Conservation (phyloP, 148 eudicot species). For the Vaccinium macrocarpon region DNA sequence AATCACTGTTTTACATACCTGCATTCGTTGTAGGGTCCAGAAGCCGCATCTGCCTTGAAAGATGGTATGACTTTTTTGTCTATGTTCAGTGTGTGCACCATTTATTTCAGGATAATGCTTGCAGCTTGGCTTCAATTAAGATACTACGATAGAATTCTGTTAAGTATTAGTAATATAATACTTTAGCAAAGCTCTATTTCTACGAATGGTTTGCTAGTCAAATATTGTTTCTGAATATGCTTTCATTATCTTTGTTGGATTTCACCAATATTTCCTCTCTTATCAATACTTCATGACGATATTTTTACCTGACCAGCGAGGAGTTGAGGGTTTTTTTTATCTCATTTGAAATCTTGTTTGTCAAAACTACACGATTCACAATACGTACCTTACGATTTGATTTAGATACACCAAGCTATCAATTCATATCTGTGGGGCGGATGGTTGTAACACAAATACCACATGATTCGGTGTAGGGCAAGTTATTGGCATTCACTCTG, state of each 20-base stretch:
- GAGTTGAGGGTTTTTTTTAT: background rate
- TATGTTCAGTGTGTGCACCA: background rate
- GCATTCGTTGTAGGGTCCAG: slow-evolving; percentile 36
- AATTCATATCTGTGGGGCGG: too few relatives aligned
- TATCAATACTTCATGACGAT: background rate
- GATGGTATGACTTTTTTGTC: slow-evolving; percentile 41
- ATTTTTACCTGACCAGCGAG: background rate
- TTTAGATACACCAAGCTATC: too few relatives aligned
- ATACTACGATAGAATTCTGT: background rate
- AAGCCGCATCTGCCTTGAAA: slow-evolving; percentile 38
- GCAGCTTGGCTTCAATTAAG: background rate
- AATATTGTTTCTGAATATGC: background rate
- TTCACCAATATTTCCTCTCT: background rate
- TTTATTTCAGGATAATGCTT: background rate
- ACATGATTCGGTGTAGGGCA: slow-evolving; percentile 38
- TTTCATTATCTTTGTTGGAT: slow-evolving; percentile 4
- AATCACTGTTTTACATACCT: background rate
- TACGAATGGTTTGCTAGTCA: background rate
- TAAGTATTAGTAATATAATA: background rate
- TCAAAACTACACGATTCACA: too few relatives aligned
- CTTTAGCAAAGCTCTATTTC: background rate
- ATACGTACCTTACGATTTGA: too few relatives aligned
- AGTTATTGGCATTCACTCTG: slow-evolving; percentile 43
- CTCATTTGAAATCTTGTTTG: too few relatives aligned
- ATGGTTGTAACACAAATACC: too few relatives aligned